A percentile compares a stretch with the other conserved stretches of the same genome.
These are phyloP conservation scores for Cyclanthera cordifolia DNA, from an alignment of 306 rosid genomes.

Conservation along the genomic window DNA sequence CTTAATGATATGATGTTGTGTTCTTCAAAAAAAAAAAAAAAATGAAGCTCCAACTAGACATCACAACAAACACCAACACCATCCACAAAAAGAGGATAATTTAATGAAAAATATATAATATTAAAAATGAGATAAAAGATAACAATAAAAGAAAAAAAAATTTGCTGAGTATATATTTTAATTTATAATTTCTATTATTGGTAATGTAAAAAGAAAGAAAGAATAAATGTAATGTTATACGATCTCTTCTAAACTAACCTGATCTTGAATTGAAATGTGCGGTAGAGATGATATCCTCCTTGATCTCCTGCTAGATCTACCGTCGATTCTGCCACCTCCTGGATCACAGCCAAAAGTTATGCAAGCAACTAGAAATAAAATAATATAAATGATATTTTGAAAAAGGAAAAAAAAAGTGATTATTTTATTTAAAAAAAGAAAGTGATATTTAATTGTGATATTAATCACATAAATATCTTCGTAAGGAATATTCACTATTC, in stretches of 20 bases:
- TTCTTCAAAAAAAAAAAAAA: too few relatives aligned
- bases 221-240: not conserved
- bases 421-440: not conserved
- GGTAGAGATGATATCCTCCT: slow-evolving; percentile 33
- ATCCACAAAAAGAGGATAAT: too few relatives aligned
- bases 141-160: not conserved
- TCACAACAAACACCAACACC: too few relatives aligned
- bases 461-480: slow-evolving; percentile 28
- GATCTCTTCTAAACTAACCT: slow-evolving; percentile 27
- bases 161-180: not conserved
- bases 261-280: slow-evolving; percentile 35
- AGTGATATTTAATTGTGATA: slow-evolving; percentile 3
- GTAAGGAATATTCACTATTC: slow-evolving; percentile 13
- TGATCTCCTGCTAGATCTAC: slow-evolving; percentile 25
- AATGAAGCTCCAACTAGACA: too few relatives aligned
- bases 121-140: not conserved
- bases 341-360: slow-evolving; percentile 9
- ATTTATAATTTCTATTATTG: not conserved
- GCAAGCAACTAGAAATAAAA: not conserved
- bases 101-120: too few relatives aligned
- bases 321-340: slow-evolving; percentile 15
- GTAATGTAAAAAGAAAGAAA: not conserved
- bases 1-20: too few relatives aligned
- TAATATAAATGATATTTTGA: not conserved
- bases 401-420: not conserved